Conservation (phyloP, 164 flowering plant genomes). For the Magnolia sinica region DNA sequence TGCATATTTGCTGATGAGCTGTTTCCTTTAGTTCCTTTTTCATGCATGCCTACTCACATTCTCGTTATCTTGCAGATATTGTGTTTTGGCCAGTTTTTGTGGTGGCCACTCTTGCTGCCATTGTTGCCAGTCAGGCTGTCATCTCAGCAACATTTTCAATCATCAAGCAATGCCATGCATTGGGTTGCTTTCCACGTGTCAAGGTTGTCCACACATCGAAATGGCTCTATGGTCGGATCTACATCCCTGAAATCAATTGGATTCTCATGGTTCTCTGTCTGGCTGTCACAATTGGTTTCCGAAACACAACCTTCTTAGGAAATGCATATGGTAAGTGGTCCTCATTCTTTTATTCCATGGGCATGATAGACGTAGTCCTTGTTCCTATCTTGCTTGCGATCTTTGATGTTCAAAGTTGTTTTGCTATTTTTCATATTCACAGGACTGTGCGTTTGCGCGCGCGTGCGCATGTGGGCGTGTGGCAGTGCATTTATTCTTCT, state of each 20-base stretch:
- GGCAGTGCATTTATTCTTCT: too few relatives aligned
- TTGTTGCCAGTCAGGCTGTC: slow-evolving; percentile 65
- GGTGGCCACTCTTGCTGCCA: slow-evolving; percentile 53
- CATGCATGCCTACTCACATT: background rate
- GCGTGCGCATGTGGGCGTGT: too few relatives aligned
- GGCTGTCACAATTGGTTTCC: slow-evolving; percentile 50
- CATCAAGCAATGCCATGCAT: slow-evolving; percentile 59
- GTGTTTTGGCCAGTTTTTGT: slow-evolving; percentile 60
- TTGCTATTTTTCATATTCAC: background rate
- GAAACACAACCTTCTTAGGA: slow-evolving; percentile 45
- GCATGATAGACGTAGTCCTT: background rate
- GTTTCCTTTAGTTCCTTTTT: background rate
- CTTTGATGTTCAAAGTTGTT: background rate
- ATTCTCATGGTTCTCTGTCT: slow-evolving; percentile 58
- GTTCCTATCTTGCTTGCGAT: background rate
- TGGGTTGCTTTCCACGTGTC: slow-evolving; percentile 77
- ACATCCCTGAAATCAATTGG: slow-evolving; percentile 82
- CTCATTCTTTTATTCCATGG: background rate
- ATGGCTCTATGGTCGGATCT: slow-evolving; percentile 54
- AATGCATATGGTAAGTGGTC: slow-evolving; percentile 61
- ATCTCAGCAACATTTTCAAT: slow-evolving; percentile 62
- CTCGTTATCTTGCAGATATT: slow-evolving; percentile 28
- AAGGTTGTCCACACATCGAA: slow-evolving; percentile 59
- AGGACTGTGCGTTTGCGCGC: background rate
- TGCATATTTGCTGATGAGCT: background rate